Evolutionary conservation across 2,329 filamentous ascomycete species (phyloP), one percentile per base, ranked within the genome.

Genomic region (Cladosporium colombiae): DNA sequence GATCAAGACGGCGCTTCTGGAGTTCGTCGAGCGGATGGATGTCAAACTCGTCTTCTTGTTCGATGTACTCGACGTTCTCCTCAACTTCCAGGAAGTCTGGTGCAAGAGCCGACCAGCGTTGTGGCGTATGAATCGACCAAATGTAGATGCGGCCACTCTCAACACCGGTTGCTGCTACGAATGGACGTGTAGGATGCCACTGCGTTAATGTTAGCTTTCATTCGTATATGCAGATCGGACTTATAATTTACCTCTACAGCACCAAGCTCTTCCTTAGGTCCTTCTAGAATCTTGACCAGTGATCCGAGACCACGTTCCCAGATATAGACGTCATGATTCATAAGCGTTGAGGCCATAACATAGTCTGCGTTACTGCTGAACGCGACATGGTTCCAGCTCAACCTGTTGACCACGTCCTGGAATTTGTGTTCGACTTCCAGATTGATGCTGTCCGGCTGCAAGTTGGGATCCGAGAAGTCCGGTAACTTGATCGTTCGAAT

Each of bases 241-340:
- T 18, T 25, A 3, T 3, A 27, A 13, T 16, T 46, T 46, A 63
- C 61, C 61, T 99, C 95, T 29, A 99, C 93, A 5, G 96, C 91
- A 0, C 94, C 94, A 68, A 98, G 88, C 78, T 99, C 96, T 79
- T 99, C 95, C 74, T 96, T 96, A 1, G 94, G 93, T 0, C 95
- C 94, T 77, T 99, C 96, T 46, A 99, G 84, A 82, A 99, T 99
- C 78, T 96, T 96, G 62, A 97, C 93, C 65, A 99, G 81, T 78
- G 92, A 97, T 60, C 95, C 95, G 74, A 96, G 92, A 65, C 90
- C 91, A 64, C 95, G 88, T 80, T 99, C 95, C 95, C 94, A 98
- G 31, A 98, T 93, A 79, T 98, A 98, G 69, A 99, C 91, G 78
- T 99, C 94, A 73, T 97, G 93, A 74, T 99, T 99, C 84, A 98